These are phyloP conservation scores for Colletotrichum salicis DNA, from an alignment of 2,329 filamentous ascomycete genomes.

Conservation along the genomic window DNA sequence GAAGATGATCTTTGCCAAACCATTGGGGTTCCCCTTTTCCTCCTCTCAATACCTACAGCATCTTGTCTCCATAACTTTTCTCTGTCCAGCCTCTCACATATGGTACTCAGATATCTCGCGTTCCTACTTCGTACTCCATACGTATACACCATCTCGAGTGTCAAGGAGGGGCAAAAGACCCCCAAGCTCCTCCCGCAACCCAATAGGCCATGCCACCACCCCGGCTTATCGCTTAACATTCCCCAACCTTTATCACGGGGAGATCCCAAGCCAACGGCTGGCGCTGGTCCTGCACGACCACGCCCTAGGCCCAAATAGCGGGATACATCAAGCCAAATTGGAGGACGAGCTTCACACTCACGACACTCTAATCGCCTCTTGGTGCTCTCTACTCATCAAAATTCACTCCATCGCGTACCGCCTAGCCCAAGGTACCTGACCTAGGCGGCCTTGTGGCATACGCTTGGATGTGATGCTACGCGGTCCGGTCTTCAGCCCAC, in stretches of 20 bases:
- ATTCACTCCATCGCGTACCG: neutral
- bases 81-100: too few species aligned
- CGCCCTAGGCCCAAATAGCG: slow-evolving; percentile 11
- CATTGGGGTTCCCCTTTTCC: neutral
- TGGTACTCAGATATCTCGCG: too few species aligned
- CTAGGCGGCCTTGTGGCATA: slow-evolving; percentile 10
- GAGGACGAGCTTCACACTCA: neutral
- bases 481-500: slow-evolving; percentile 10
- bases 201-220: slow-evolving; percentile 16
- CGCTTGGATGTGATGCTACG: slow-evolving; percentile 18
- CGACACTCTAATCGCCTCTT: too few species aligned
- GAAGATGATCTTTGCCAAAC: neutral
- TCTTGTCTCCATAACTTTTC: neutral
- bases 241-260: slow-evolving; percentile 20
- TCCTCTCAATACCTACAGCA: neutral
- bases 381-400: neutral
- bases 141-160: neutral
- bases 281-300: slow-evolving; percentile 1
- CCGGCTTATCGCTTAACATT: slow-evolving; percentile 13
- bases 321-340: neutral
- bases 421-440: neutral
- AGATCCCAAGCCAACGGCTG: slow-evolving; percentile 25
- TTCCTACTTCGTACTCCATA: neutral
- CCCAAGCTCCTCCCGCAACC: neutral
- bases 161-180: neutral